Base-by-base conservation (phyloP, 768 basidiomycete genomes). In the Trametes punicea region DNA sequence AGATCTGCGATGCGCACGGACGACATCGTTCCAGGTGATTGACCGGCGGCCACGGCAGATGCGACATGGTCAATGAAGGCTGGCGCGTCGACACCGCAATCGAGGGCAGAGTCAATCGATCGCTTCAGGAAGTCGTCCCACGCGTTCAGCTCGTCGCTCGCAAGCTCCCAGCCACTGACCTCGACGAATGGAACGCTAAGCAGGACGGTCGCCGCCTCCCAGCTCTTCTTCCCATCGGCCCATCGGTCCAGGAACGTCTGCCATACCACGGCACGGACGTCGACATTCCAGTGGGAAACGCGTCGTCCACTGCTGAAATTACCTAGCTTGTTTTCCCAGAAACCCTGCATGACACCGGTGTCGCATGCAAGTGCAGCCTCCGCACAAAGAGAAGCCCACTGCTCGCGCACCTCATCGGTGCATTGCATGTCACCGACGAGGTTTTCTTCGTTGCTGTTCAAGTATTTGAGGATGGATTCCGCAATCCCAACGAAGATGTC, bases 351-450 rank as follows among this genome's bases (percentile, higher is more conserved):
- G n/a, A 73, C 69, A 6, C 77, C 73, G 3, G 68, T 60, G 46
- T 82, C 80, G 55, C 80, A 81, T 18, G 76, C 67, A 8, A 75
- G 68, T 27, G 81, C 57, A 6, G 78, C 74, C 48, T 87, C 84
- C 9, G 82, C 76, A 55, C 83, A 85, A 0, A 90, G 66, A 15
- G 65, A 70, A 2, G 81, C 77, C 89, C 89, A 91, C 34, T 79
- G 73, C 16, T 67, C 69, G 45, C 79, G 75, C 10, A 82, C 77
- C 27, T 75, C 70, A 33, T 79, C 73, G 2, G 73, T 70, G 16
- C 70, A 64, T 36, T 77, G 76, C 18, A 76, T 72, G 46, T 76
- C 74, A 56, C 68, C 71, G 27, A 78, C 67, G 10, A 83, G 72
- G 27, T 74, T 72, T 15, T 71, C 67, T 51, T 82, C 81, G 36